Base-by-base conservation (phyloP, 2,329 filamentous ascomycete genomes). In the Emericellopsis cladophorae region DNA sequence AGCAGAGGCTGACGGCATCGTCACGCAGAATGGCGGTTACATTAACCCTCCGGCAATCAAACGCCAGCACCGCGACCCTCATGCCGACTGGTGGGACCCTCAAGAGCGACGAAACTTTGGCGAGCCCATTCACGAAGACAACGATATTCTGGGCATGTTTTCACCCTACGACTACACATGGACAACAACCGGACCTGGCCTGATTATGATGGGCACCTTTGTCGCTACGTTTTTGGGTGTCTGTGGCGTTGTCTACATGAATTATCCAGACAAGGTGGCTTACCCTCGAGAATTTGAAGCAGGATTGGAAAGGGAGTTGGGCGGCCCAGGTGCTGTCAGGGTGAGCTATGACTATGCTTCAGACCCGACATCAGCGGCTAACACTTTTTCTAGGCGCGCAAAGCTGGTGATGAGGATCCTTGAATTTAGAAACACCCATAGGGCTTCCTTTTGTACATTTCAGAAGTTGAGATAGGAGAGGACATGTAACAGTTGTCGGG, bases 91-190 rank as follows among this genome's bases (percentile, higher is more conserved):
- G 87, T 96, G 88, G 86, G 90, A 98, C 66, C 84, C 88, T 63
- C 92, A 98, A 67, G 92, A 96, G 64, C 81, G 89, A 59, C 79
- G 92, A 55, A 96, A 98, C 73, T 96, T 85, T 60, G 89, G 89
- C 63, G 93, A 98, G 65, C 86, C 90, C 11, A 79, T 94, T 40
- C 90, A 98, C 63, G 93, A 98, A 65, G 92, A 98, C 62, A 84
- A 95, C 63, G 93, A 98, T 60, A 74, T 88, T 43, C 72, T 96
- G 43, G 89, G 88, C 52, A 82, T 95, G 48, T 90, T 98, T 65
- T 83, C 85, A 39, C 79, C 87, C 3, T 80, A 92, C 60, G 81
- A 89, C 54, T 96, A 98, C 68, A 92, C 80, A 42, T 90, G 92
- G 72, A 68, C 72, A 36, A 81, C 74, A 39, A 68, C 89, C 14